Conservation (phyloP, 805 yeast species). For the Pichia nakasei region DNA sequence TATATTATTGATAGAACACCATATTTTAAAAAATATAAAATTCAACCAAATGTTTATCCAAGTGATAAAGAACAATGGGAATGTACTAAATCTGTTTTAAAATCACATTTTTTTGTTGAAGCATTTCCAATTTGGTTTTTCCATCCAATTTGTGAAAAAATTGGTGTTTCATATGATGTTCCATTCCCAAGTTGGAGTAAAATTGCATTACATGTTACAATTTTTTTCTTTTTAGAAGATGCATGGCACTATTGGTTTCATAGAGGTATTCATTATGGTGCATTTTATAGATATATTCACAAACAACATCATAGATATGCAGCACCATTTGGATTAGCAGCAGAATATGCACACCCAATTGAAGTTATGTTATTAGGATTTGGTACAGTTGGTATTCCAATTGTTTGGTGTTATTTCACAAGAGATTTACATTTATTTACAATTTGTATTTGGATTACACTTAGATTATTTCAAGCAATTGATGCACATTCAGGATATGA, state of each 20-base stretch:
- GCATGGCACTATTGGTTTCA: slow-evolving; percentile 97
- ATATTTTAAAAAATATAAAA: slow-evolving; percentile 76
- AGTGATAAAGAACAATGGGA: slow-evolving; percentile 82
- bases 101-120: slow-evolving; percentile 86
- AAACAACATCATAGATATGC: slow-evolving; percentile 97
- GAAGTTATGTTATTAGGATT: slow-evolving; percentile 87
- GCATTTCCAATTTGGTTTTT: slow-evolving; percentile 96
- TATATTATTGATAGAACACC: slow-evolving; percentile 77
- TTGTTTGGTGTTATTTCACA: slow-evolving; percentile 69
- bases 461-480: slow-evolving; percentile 90
- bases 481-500: slow-evolving; percentile 98
- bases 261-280: slow-evolving; percentile 80
- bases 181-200: slow-evolving; percentile 71
- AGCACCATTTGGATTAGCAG: slow-evolving; percentile 95
- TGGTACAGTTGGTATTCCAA: slow-evolving; percentile 95
- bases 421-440: slow-evolving; percentile 80
- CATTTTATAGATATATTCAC: slow-evolving; percentile 86
- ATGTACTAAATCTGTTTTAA: slow-evolving; percentile 76
- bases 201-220: slow-evolving; percentile 55
- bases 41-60: slow-evolving; percentile 82
- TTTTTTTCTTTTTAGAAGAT: slow-evolving; percentile 84
- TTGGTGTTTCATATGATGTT: slow-evolving; percentile 70
- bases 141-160: slow-evolving; percentile 80
- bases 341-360: slow-evolving; percentile 95
- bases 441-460: slow-evolving; percentile 77